Evolutionary conservation across 2,329 filamentous ascomycete genomes (phyloP).

Genomic region (Verticillium zaregamsianum): DNA sequence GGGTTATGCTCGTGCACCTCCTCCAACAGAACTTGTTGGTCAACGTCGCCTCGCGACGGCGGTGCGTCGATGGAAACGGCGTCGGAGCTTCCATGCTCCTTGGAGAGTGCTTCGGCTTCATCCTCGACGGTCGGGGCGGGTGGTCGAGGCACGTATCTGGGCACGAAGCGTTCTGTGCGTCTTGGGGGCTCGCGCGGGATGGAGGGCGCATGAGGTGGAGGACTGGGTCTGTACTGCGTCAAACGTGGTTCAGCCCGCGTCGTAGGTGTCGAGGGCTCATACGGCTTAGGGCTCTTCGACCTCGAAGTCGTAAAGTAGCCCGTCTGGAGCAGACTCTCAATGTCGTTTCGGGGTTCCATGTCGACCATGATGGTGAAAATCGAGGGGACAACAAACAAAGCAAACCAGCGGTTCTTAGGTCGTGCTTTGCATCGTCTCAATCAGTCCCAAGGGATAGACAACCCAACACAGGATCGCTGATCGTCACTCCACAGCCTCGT

Average conservation of each 20-base stretch:
- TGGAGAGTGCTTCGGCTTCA: conserved; percentile 57
- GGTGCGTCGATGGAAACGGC: conserved; percentile 46
- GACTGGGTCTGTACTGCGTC: background rate
- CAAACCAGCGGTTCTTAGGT: background rate
- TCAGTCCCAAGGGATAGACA: background rate
- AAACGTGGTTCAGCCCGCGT: background rate
- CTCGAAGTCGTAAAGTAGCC: conserved; percentile 48
- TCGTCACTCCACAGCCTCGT: background rate
- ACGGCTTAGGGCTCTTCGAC: conserved; percentile 31
- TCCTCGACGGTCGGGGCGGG: conserved; percentile 68
- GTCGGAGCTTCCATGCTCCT: conserved; percentile 46
- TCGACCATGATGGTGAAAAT: conserved; percentile 14
- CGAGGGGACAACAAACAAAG: background rate
- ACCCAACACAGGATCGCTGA: background rate
- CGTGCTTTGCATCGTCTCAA: background rate
- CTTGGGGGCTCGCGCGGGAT: conserved; percentile 17
- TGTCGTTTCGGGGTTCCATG: conserved; percentile 40
- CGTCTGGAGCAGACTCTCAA: conserved; percentile 42
- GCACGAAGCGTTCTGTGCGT: background rate
- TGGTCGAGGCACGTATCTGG: conserved; percentile 26
- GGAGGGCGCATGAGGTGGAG: background rate
- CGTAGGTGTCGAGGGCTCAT: conserved; percentile 13
- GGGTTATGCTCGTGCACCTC: conserved; percentile 56
- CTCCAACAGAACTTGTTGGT: conserved; percentile 65
- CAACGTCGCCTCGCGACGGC: conserved; percentile 57